phyloP scores from a whole-genome alignment of 192 early-diverging fungal species.

The Podochytrium sp. region DNA sequence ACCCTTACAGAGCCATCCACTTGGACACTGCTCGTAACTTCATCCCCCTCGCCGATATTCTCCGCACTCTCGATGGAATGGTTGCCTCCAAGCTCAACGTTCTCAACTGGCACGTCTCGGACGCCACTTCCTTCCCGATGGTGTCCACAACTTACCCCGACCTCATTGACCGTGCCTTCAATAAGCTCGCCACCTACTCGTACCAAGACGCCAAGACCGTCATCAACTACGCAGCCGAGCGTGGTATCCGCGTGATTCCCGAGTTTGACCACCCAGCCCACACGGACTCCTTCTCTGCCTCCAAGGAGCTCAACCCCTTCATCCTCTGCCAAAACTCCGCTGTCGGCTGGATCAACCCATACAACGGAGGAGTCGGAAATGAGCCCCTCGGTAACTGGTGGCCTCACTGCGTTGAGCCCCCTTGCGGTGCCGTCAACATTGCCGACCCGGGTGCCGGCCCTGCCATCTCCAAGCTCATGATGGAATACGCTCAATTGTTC shows the following conservation, averaged over 20 bases:
- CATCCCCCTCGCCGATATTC: constrained; percentile 30
- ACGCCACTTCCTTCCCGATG: constrained; percentile 29
- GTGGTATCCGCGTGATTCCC: constrained; percentile 87
- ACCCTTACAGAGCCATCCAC: constrained; percentile 29
- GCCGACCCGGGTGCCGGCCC: constrained; percentile 59
- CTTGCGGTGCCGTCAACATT: constrained; percentile 77
- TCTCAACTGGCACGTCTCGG: constrained; percentile 42
- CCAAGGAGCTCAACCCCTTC: neutral
- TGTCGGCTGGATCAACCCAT: neutral
- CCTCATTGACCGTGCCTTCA: neutral
- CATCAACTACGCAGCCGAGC: constrained; percentile 68
- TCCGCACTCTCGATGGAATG: constrained; percentile 31
- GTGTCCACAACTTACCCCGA: neutral
- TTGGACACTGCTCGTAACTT: constrained; percentile 43
- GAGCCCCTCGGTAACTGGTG: constrained; percentile 20
- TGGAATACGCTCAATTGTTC: constrained; percentile 71
- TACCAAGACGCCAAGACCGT: constrained; percentile 70
- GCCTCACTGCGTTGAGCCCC: constrained; percentile 62
- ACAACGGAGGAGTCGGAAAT: constrained; percentile 10
- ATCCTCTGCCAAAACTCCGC: neutral
- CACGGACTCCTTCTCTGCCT: neutral
- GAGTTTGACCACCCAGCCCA: constrained; percentile 67
- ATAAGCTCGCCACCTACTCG: constrained; percentile 62
- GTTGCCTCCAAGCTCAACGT: constrained; percentile 19
- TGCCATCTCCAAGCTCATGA: constrained; percentile 66